Percentiles rank a stretch among this genome's conserved stretches.
phyloP scores from a whole-genome alignment of 768 basidiomycete species.

The Termitomyces sp. region DNA sequence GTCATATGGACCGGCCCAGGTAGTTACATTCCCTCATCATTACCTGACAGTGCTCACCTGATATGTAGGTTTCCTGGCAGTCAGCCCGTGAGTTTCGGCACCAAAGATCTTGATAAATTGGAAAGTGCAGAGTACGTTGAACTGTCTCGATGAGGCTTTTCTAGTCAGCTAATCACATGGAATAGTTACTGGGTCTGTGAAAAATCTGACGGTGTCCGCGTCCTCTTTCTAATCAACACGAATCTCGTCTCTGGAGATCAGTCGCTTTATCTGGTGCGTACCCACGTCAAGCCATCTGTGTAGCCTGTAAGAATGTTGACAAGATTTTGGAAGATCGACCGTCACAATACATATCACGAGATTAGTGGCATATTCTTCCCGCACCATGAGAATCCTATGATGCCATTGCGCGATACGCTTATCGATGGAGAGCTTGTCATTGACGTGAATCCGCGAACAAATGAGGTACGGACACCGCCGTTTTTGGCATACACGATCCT shows the following conservation, averaged over 20 bases:
- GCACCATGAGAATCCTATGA: slow-evolving; percentile 67
- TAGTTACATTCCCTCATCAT: slow-evolving; percentile 23
- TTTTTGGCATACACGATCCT: background rate
- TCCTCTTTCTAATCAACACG: slow-evolving; percentile 75
- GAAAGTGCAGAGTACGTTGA: slow-evolving; percentile 74
- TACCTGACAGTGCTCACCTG: slow-evolving; percentile 2
- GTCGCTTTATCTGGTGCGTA: slow-evolving; percentile 69
- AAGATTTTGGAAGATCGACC: slow-evolving; percentile 66
- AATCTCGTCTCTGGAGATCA: slow-evolving; percentile 47
- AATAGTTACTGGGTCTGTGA: slow-evolving; percentile 98
- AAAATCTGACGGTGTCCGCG: slow-evolving; percentile 94
- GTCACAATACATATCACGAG: slow-evolving; percentile 82
- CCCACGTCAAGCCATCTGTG: background rate
- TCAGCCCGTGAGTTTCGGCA: slow-evolving; percentile 89
- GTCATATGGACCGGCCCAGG: slow-evolving; percentile 61
- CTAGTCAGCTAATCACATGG: background rate
- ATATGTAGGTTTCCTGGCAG: slow-evolving; percentile 82
- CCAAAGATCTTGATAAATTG: slow-evolving; percentile 63
- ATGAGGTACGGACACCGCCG: slow-evolving; percentile 38
- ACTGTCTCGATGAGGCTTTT: background rate
- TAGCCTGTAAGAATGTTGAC: background rate
- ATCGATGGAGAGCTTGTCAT: slow-evolving; percentile 93
- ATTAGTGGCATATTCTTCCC: slow-evolving; percentile 83
- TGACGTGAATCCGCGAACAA: slow-evolving; percentile 76
- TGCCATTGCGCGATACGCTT: slow-evolving; percentile 71